Conservation (phyloP, 2,329 filamentous ascomycete genomes). For the Fusarium goolgardi region DNA sequence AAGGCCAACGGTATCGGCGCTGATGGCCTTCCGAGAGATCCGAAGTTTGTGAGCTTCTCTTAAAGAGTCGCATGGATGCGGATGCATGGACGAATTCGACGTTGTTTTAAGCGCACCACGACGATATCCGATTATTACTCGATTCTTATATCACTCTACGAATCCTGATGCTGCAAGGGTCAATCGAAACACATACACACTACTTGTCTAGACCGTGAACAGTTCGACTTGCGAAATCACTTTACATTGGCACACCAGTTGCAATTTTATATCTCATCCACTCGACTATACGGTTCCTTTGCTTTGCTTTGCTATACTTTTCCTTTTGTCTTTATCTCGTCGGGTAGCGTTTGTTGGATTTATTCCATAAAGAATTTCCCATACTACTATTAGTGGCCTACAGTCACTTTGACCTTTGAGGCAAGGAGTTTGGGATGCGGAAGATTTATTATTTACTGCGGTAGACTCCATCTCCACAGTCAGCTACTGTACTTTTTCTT, state of each 20-base stretch:
- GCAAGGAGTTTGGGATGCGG: conserved; percentile 39
- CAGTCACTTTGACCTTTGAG: conserved; percentile 24
- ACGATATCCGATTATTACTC: conserved; percentile 2
- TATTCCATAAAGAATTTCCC: conserved; percentile 11
- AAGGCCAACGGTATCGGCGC: conserved; percentile 87
- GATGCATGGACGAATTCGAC: not conserved
- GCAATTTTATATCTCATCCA: conserved; percentile 29
- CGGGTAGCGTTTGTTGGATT: conserved; percentile 13
- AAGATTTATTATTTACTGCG: conserved; percentile 40
- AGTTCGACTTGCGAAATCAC: conserved; percentile 9
- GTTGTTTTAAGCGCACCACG: conserved; percentile 9
- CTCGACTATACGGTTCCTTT: conserved; percentile 3
- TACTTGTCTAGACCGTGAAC: conserved; percentile 1
- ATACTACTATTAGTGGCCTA: conserved; percentile 11
- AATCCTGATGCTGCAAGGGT: conserved; percentile 2
- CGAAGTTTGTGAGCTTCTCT: conserved; percentile 92
- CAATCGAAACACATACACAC: not conserved
- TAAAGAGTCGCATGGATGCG: conserved; percentile 37
- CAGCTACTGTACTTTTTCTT: conserved; percentile 25
- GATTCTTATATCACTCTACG: not conserved
- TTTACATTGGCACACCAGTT: conserved; percentile 38
- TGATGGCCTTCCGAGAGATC: conserved; percentile 88
- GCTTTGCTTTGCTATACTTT: conserved; percentile 18
- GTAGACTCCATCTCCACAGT: conserved; percentile 4
- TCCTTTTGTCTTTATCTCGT: conserved; percentile 2